Evolutionary conservation across 2,329 filamentous ascomycete genomes (phyloP).

Genomic region (Sordariomycetes sp.): DNA sequence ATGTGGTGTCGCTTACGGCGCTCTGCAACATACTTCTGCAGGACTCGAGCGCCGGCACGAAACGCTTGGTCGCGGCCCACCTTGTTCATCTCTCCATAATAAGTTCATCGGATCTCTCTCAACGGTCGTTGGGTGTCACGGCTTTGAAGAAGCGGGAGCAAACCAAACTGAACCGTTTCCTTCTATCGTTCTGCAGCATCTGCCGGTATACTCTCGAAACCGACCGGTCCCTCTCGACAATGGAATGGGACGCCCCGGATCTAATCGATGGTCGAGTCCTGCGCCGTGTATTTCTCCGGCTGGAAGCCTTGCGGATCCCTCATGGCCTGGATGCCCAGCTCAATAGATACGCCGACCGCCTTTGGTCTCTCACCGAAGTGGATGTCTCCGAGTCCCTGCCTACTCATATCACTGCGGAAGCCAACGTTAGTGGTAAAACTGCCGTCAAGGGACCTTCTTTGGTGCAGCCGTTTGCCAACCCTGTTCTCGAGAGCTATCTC

Average conservation of each 20-base stretch:
- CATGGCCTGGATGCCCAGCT: neutral
- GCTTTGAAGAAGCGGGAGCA: neutral
- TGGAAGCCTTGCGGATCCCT: conserved; percentile 2
- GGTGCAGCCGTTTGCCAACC: conserved; percentile 4
- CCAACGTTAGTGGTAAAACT: too few species aligned
- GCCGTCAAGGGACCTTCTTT: neutral
- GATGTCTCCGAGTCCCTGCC: neutral
- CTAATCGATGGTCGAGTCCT: conserved; percentile 20
- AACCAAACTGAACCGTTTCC: neutral
- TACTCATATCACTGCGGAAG: neutral
- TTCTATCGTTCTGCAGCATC: neutral
- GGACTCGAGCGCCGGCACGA: neutral
- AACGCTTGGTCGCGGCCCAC: conserved; percentile 9
- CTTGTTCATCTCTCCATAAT: conserved; percentile 15
- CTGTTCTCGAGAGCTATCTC: conserved; percentile 33
- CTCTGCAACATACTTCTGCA: conserved; percentile 8
- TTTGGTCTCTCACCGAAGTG: neutral
- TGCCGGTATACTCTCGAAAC: neutral
- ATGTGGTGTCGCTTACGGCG: conserved; percentile 10
- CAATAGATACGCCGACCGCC: neutral
- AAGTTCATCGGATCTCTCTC: conserved; percentile 11
- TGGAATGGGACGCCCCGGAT: conserved; percentile 19
- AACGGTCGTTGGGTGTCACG: conserved; percentile 10
- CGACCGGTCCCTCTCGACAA: neutral
- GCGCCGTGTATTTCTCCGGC: conserved; percentile 9